Evolutionary conservation across 2,329 filamentous ascomycete genomes (phyloP).

Genomic region (Plenodomus lindquistii): DNA sequence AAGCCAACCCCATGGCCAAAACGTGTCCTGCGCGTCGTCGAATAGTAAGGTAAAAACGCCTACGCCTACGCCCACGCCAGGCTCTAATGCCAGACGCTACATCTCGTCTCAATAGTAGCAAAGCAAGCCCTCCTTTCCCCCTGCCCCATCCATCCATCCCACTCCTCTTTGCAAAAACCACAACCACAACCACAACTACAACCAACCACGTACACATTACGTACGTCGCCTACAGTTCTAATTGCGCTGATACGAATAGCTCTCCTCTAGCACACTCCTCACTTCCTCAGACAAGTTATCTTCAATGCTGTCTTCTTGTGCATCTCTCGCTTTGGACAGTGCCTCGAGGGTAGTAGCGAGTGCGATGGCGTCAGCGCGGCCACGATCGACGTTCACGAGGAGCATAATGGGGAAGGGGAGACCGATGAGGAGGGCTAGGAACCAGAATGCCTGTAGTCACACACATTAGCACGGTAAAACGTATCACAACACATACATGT

Average conservation of each 20-base stretch:
- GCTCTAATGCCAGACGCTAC: no score
- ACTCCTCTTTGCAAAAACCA: no score
- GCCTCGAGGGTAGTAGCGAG: slow-evolving; percentile 45
- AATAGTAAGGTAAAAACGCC: no score
- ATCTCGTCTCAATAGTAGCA: no score
- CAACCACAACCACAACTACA: no score
- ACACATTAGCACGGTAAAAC: neutral
- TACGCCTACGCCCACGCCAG: no score
- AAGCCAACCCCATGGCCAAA: no score
- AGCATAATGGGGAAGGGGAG: slow-evolving; percentile 83
- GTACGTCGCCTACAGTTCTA: no score
- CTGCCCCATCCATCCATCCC: no score
- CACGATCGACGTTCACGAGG: slow-evolving; percentile 76
- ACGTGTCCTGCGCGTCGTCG: no score
- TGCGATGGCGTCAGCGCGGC: slow-evolving; percentile 48
- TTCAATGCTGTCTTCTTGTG: slow-evolving; percentile 8
- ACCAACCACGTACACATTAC: no score
- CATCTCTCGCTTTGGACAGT: slow-evolving; percentile 15
- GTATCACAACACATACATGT: neutral
- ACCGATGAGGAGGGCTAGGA: slow-evolving; percentile 82
- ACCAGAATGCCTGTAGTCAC: slow-evolving; percentile 79
- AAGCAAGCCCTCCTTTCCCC: no score
- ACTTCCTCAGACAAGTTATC: slow-evolving; percentile 17
- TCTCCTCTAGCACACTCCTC: slow-evolving; percentile 14
- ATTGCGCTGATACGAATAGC: slow-evolving; percentile 19